phyloP scores from a whole-genome alignment of 768 basidiomycete species.

The Lactarius sp. region DNA sequence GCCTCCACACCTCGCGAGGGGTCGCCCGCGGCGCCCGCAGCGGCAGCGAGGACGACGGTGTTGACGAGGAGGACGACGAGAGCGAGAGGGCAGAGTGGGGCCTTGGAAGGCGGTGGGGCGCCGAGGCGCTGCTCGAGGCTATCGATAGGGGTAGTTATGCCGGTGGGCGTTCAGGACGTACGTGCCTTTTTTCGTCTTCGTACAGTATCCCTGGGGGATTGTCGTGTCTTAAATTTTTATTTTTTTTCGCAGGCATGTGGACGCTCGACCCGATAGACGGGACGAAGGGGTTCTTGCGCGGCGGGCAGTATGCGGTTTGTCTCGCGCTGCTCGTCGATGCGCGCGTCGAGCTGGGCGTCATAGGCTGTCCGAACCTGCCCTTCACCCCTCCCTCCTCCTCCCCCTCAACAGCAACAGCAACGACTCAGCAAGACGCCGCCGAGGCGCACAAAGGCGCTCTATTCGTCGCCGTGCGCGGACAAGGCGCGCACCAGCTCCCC shows the following conservation, averaged over 20 bases:
- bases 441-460: constrained; percentile 52
- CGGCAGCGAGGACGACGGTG: background rate
- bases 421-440: no score
- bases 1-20: no score
- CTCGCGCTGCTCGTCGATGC: constrained; percentile 50
- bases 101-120: constrained; percentile 55
- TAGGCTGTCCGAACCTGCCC: constrained; percentile 85
- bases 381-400: constrained; percentile 44
- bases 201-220: no score
- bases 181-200: constrained; percentile 33
- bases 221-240: background rate
- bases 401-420: constrained; percentile 21
- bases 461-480: constrained; percentile 82
- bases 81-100: constrained; percentile 69
- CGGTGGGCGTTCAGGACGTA: constrained; percentile 71
- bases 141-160: constrained; percentile 79
- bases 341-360: constrained; percentile 49
- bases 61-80: constrained; percentile 31
- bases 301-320: constrained; percentile 59
- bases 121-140: constrained; percentile 65
- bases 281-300: constrained; percentile 57
- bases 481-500: constrained; percentile 73
- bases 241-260: constrained; percentile 34
- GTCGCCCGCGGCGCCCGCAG: no score
- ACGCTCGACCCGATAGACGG: constrained; percentile 52